Percentiles rank a stretch among this genome's conserved stretches.
phyloP scores from a whole-genome alignment of 176 grass and related monocot genomes.

The Eragrostis curvula region DNA sequence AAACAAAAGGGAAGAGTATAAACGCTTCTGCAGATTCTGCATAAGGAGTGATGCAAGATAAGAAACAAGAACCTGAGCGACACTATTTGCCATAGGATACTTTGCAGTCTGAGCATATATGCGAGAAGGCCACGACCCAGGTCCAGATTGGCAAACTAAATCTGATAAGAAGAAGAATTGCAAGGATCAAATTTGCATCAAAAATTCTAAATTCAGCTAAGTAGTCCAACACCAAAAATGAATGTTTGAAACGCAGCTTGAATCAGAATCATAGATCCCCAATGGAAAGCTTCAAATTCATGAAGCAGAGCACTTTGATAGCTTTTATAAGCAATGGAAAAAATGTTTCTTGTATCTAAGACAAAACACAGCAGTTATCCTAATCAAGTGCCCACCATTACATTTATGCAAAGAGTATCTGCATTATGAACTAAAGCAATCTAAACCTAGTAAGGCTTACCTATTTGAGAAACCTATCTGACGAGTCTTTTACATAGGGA shows the following conservation, averaged over 20 bases:
- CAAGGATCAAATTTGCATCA: conserved; percentile 30
- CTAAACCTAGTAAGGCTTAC: conserved; percentile 21
- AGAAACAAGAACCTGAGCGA: conserved; percentile 80
- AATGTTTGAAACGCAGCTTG: not conserved
- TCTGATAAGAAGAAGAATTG: conserved; percentile 57
- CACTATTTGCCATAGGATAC: conserved; percentile 99
- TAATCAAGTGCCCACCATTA: not conserved
- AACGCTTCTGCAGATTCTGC: not conserved
- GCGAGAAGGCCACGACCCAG: conserved; percentile 84
- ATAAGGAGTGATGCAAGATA: conserved; percentile 30
- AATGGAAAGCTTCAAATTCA: not conserved
- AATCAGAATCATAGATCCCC: not conserved
- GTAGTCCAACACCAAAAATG: conserved; percentile 16
- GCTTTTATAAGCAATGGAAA: not conserved
- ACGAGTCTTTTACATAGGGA: conserved; percentile 6
- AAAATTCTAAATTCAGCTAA: conserved; percentile 19
- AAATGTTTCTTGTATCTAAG: conserved; percentile 10
- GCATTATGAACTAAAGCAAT: conserved; percentile 9
- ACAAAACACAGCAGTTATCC: not conserved
- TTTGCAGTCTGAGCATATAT: conserved; percentile 87
- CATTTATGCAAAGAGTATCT: not conserved
- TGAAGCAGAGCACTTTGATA: not conserved
- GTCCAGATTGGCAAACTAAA: conserved; percentile 99
- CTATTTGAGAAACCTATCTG: conserved; percentile 25
- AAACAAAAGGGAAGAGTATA: conserved; percentile 2